Percentiles rank a stretch among this genome's conserved stretches.
These are phyloP conservation scores for Boeremia lycopersici DNA, from an alignment of 2,329 filamentous ascomycete species.

Conservation along the genomic window DNA sequence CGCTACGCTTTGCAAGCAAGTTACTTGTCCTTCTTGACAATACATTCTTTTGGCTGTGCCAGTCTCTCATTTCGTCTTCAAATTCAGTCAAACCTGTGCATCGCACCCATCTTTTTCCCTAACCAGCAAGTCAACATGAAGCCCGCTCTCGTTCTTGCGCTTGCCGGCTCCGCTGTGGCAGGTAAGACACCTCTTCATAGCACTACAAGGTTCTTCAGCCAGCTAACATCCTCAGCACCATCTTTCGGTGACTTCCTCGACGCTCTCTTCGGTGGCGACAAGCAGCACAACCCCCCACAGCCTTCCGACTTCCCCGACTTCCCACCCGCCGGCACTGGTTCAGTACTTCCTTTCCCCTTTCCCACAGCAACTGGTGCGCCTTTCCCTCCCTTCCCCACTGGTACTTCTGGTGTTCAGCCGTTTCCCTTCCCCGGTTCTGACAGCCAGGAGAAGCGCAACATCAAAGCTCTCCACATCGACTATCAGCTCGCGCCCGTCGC, in stretches of 20 bases:
- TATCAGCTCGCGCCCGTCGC: slow-evolving; percentile 22
- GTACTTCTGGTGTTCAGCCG: not conserved
- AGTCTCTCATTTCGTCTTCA: slow-evolving; percentile 11
- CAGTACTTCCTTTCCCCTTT: slow-evolving; percentile 5
- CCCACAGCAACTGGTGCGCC: slow-evolving; percentile 11
- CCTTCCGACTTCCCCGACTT: slow-evolving; percentile 6
- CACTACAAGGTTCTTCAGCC: not conserved
- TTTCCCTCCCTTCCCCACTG: not conserved
- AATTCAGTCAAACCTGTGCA: slow-evolving; percentile 3
- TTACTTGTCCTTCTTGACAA: slow-evolving; percentile 14
- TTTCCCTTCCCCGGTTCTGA: not conserved
- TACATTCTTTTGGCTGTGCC: slow-evolving; percentile 26
- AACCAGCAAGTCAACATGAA: slow-evolving; percentile 25
- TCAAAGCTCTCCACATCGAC: slow-evolving; percentile 19
- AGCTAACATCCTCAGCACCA: slow-evolving; percentile 11
- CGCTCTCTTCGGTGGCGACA: slow-evolving; percentile 18
- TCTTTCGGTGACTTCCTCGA: slow-evolving; percentile 20
- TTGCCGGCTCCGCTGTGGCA: slow-evolving; percentile 30
- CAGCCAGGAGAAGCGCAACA: slow-evolving; percentile 4
- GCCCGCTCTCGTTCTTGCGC: slow-evolving; percentile 28
- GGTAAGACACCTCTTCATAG: slow-evolving; percentile 8
- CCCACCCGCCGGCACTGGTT: slow-evolving; percentile 7
- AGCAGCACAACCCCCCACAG: slow-evolving; percentile 7
- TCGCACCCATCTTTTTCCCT: not conserved
- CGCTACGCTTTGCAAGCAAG: slow-evolving; percentile 18